These are phyloP conservation scores for Nakazawaea wickerhamii DNA, from an alignment of 805 yeast genomes.

Conservation along the genomic window DNA sequence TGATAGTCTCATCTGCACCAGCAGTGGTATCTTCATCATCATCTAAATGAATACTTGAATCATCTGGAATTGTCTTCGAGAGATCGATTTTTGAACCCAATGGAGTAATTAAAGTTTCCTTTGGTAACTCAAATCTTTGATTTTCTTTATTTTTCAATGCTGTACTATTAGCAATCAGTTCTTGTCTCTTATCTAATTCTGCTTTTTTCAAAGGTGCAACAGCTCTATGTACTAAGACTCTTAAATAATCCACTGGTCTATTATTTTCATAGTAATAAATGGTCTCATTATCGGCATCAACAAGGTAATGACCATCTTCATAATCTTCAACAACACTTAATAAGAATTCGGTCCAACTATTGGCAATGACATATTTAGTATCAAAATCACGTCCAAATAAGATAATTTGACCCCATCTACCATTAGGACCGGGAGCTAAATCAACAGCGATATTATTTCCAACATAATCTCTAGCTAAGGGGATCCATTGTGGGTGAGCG, in stretches of 20 bases:
- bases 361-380: conserved; percentile 79
- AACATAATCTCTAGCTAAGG: conserved; percentile 77
- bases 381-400: conserved; percentile 93
- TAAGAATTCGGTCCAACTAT: conserved; percentile 85
- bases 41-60: conserved; percentile 12
- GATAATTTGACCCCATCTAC: conserved; percentile 87
- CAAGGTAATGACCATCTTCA: conserved; percentile 74
- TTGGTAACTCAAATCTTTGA: conserved; percentile 23
- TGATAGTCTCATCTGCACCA: conserved; percentile 11
- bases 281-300: conserved; percentile 62
- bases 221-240: conserved; percentile 68
- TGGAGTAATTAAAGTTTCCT: conserved; percentile 29
- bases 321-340: conserved; percentile 80
- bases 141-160: conserved; percentile 13
- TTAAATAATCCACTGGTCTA: conserved; percentile 54
- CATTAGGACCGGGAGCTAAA: conserved; percentile 72
- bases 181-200: conserved; percentile 11
- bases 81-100: conserved; percentile 16
- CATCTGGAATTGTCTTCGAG: conserved; percentile 18
- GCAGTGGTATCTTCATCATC: conserved; percentile 8
- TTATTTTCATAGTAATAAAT: conserved; percentile 30
- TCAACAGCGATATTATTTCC: conserved; percentile 94
- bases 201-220: conserved; percentile 23
- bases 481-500: conserved; percentile 92
- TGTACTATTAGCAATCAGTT: conserved; percentile 12